Evolutionary conservation across 75 land plant species (phyloP), one percentile per base, ranked within the genome.

Genomic region (Picea sitchensis): DNA sequence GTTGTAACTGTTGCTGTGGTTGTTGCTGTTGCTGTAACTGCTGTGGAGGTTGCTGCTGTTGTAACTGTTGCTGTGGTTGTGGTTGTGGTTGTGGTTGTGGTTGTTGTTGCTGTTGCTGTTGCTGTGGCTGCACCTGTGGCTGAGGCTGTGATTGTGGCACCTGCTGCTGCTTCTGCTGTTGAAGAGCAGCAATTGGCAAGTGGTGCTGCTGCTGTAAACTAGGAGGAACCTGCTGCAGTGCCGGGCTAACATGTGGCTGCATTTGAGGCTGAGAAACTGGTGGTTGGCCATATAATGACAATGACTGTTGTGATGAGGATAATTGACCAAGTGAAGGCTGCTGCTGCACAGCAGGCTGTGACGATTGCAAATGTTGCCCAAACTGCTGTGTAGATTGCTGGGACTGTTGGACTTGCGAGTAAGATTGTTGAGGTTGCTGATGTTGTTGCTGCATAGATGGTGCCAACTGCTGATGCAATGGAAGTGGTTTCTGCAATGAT

Each of bases 401-500:
- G 6, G 85, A 34, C 11, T 76, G 74, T 76, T 79, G 93, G 41
- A 77, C 20, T 68, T 85, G 88, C 44, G 89, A 57, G 62, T 77
- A 81, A 26, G 88, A 62, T 26, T 60, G 73, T 21, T 74, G 47
- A 57, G 77, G 54, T 76, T 78, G 88, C 14, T 78, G 83, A 56
- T 82, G 73, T 11, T 87, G 87, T 21, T 84, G 79, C 38, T 84
- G 91, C 61, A 82, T 18, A 30, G 88, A 57, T 69, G 81, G 61
- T 58, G 88, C 87, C 60, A 88, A 59, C 77, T 85, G 80, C 77
- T 92, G 90, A 65, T 85, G 90, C 8, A 84, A 76, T 38, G 78
- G 87, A 64, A 65, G 76, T 14, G 86, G 76, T 73, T 86, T 89
- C 79, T 91, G 91, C 74, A 85, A 15, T 1, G 94, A 78, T 54